Conservation (phyloP, 1,139 yeast genomes). For the Debaryomyces sp. region DNA sequence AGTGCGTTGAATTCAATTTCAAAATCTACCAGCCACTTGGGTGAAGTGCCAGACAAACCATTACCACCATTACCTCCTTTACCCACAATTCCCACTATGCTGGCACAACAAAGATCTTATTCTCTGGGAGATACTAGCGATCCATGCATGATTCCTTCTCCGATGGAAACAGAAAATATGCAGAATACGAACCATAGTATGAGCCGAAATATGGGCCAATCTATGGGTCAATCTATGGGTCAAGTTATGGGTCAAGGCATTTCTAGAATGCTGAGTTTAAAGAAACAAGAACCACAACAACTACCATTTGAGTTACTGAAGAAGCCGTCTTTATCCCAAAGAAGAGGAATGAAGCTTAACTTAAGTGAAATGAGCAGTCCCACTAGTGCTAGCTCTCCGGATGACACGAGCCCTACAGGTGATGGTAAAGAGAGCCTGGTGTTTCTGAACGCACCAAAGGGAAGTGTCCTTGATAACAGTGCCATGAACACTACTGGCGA, state of each 20-base stretch:
- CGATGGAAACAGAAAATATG: slow-evolving; percentile 12
- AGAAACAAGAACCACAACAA: slow-evolving; percentile 7
- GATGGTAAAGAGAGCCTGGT: not conserved
- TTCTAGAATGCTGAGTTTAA: slow-evolving; percentile 23
- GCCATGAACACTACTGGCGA: slow-evolving; percentile 34
- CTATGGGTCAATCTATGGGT: not conserved
- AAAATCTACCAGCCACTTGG: not conserved
- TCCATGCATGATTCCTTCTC: slow-evolving; percentile 18
- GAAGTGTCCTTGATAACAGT: not conserved
- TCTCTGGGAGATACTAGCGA: slow-evolving; percentile 16
- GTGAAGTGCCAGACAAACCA: slow-evolving; percentile 6
- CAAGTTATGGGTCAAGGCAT: slow-evolving; percentile 15
- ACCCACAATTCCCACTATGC: slow-evolving; percentile 27
- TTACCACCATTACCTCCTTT: slow-evolving; percentile 26
- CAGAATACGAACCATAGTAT: not conserved
- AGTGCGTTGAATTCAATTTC: not conserved
- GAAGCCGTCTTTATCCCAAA: slow-evolving; percentile 57
- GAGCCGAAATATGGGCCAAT: not conserved
- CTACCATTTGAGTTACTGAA: slow-evolving; percentile 24
- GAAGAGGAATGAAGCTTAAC: slow-evolving; percentile 59
- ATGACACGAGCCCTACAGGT: slow-evolving; percentile 18
- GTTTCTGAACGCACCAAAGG: slow-evolving; percentile 23
- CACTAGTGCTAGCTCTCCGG: slow-evolving; percentile 10
- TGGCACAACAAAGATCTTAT: slow-evolving; percentile 7
- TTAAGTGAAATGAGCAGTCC: slow-evolving; percentile 31